phyloP scores from a whole-genome alignment of 768 basidiomycete species.

The Leccinellum luteum region DNA sequence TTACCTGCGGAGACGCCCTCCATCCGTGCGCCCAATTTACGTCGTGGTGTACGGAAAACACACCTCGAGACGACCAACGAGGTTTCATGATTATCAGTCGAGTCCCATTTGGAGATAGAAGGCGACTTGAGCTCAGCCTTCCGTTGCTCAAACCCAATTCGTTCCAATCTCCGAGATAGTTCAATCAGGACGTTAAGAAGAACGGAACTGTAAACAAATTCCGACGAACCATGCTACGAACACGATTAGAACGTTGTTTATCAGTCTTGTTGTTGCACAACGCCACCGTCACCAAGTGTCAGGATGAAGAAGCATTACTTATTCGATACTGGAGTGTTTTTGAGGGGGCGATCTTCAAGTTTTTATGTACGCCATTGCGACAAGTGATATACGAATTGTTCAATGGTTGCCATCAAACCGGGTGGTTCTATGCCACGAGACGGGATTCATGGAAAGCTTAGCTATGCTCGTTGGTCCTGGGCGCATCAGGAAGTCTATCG shows the following conservation, averaged over 20 bases:
- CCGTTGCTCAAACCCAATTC: conserved; percentile 24
- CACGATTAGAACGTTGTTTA: conserved; percentile 16
- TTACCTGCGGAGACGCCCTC: neutral
- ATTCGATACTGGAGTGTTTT: conserved; percentile 6
- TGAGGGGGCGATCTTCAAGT: conserved; percentile 13
- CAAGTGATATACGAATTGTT: conserved; percentile 3
- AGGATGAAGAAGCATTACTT: conserved; percentile 1
- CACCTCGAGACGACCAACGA: conserved; percentile 1
- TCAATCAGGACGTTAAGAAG: conserved; percentile 8
- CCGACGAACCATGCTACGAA: conserved; percentile 15
- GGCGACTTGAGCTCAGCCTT: conserved; percentile 11
- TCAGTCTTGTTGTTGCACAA: conserved; percentile 10
- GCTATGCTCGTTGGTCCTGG: conserved; percentile 1
- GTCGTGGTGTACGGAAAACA: conserved; percentile 16
- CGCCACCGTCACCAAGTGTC: conserved; percentile 27
- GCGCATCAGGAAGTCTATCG: conserved; percentile 23
- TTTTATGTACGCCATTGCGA: conserved; percentile 14
- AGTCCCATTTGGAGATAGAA: conserved; percentile 25
- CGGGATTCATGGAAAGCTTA: conserved; percentile 1
- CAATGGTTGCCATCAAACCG: conserved; percentile 8
- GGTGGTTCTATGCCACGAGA: conserved; percentile 17
- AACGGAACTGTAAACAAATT: conserved; percentile 19
- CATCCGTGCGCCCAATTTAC: conserved; percentile 19
- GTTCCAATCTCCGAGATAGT: conserved; percentile 25
- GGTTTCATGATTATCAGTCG: conserved; percentile 7